These are phyloP conservation scores for Fusarium sterilihyphosum DNA, from an alignment of 2,329 filamentous ascomycete genomes.

Conservation along the genomic window DNA sequence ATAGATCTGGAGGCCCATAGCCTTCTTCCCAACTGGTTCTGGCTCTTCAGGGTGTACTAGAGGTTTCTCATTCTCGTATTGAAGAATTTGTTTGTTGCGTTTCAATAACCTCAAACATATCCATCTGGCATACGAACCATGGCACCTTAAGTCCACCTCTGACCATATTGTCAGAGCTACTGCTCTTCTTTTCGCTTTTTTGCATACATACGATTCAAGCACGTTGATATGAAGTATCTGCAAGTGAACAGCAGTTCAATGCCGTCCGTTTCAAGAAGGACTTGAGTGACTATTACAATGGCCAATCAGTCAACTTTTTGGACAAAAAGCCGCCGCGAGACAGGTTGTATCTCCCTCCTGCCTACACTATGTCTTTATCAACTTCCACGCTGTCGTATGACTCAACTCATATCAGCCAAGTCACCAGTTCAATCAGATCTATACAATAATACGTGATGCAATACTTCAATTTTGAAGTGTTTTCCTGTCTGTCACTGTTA, in stretches of 20 bases:
- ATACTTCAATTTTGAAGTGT: neutral
- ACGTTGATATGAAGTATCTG: neutral
- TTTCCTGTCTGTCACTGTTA: neutral
- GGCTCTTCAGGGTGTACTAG: neutral
- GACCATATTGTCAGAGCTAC: neutral
- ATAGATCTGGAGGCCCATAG: neutral
- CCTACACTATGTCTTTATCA: neutral
- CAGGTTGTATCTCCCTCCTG: neutral
- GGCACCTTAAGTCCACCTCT: neutral
- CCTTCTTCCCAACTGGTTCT: neutral
- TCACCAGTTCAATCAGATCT: neutral
- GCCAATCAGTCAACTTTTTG: neutral
- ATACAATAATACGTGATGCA: neutral
- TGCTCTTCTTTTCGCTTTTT: neutral
- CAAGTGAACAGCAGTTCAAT: neutral
- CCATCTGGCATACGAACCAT: neutral
- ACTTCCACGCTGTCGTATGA: neutral
- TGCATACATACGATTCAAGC: neutral
- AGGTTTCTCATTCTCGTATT: neutral
- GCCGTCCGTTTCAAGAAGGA: neutral
- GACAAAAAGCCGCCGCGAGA: neutral
- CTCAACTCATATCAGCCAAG: neutral
- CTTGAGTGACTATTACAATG: neutral
- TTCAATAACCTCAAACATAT: neutral
- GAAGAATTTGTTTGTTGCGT: neutral